phyloP scores from a whole-genome alignment of 2,329 filamentous ascomycete species.

The Cytospora leucostoma region DNA sequence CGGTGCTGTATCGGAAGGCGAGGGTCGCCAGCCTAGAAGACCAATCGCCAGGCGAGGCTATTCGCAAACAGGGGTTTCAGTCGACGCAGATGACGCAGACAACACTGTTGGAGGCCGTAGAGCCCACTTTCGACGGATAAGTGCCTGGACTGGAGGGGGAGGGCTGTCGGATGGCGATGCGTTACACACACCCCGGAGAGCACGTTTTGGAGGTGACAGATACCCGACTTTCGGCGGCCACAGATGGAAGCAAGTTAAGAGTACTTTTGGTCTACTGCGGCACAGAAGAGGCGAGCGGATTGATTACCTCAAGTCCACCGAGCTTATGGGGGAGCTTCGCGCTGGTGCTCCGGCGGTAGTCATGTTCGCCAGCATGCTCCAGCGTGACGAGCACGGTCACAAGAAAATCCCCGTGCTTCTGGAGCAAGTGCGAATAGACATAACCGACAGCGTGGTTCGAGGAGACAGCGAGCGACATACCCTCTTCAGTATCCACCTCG shows the following conservation, averaged over 20 bases:
- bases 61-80: constrained; percentile 31
- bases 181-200: constrained; percentile 52
- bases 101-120: constrained; percentile 31
- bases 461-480: constrained; percentile 70
- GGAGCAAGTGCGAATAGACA: constrained; percentile 87
- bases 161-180: constrained; percentile 64
- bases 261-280: constrained; percentile 76
- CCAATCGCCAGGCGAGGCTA: constrained; percentile 20
- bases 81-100: constrained; percentile 55
- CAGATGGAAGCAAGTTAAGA: constrained; percentile 92
- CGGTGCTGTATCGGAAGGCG: constrained; percentile 73
- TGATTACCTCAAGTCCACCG: constrained; percentile 92
- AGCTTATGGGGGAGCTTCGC: constrained; percentile 91
- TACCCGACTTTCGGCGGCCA: constrained; percentile 75
- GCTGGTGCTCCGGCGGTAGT: constrained; percentile 91
- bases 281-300: constrained; percentile 85
- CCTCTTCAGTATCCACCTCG: constrained; percentile 86
- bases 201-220: constrained; percentile 64
- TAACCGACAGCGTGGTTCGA: constrained; percentile 75
- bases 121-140: constrained; percentile 66
- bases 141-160: constrained; percentile 65
- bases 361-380: constrained; percentile 96
- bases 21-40: constrained; percentile 59
- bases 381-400: constrained; percentile 93
- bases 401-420: constrained; percentile 92